A percentile compares a stretch with the other conserved stretches of the same genome.
These are phyloP conservation scores for Phaffia australis DNA, from an alignment of 768 basidiomycete genomes.

Conservation along the genomic window DNA sequence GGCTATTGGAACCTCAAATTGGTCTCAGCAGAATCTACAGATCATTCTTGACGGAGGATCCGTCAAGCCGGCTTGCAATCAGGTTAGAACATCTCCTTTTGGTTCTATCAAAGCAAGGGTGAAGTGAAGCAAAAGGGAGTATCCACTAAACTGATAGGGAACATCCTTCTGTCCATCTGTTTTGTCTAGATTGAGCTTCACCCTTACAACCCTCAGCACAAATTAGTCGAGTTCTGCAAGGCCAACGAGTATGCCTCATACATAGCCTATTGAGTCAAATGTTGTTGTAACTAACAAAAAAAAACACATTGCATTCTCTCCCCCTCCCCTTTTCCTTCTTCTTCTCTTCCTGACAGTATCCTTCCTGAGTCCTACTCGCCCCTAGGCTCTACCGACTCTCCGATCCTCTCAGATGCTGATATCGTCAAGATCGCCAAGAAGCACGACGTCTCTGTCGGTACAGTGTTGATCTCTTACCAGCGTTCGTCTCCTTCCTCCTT, in stretches of 20 bases:
- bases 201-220: slow-evolving; percentile 63
- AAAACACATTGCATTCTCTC: slow-evolving; percentile 40
- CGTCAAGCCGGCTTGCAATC: slow-evolving; percentile 64
- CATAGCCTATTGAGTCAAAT: slow-evolving; percentile 70
- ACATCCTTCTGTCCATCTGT: not conserved
- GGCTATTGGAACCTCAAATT: too few species aligned
- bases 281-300: slow-evolving; percentile 70
- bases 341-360: not conserved
- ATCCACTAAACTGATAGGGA: not conserved
- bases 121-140: not conserved
- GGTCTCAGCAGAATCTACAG: too few species aligned
- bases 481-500: slow-evolving; percentile 47
- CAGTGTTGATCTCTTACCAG: slow-evolving; percentile 15
- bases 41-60: not conserved
- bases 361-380: slow-evolving; percentile 20
- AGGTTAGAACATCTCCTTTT: slow-evolving; percentile 42
- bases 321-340: slow-evolving; percentile 18
- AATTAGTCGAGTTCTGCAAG: slow-evolving; percentile 59
- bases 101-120: too few species aligned
- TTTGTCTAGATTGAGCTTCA: slow-evolving; percentile 50
- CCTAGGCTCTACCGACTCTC: slow-evolving; percentile 49
- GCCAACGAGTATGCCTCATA: slow-evolving; percentile 54
- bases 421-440: slow-evolving; percentile 54
- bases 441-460: slow-evolving; percentile 42
- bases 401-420: slow-evolving; percentile 52